Evolutionary conservation across 768 basidiomycete species (phyloP), one percentile per base, ranked within the genome.

Genomic region (Serendipita indica): DNA sequence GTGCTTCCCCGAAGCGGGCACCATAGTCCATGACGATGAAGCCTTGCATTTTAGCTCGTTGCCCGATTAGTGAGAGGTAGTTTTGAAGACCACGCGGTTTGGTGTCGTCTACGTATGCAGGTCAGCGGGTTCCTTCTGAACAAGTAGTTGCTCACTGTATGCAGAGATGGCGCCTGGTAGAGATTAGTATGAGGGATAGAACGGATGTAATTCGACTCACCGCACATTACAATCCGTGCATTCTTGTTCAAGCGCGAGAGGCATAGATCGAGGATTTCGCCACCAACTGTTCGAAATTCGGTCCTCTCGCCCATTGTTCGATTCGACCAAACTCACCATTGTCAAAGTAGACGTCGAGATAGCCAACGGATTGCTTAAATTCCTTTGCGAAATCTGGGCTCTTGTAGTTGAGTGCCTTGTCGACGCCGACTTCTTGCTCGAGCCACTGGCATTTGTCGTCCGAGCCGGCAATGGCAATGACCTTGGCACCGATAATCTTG

Each of bases 351-450:
- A 86, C 84, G 63, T 93, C 87, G n/a, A 90, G 63, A 63, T 82
- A 86, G 2, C 86, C 86, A 45, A 86, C 77, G 13, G 70, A 63
- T 39, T 76, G 71, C 70, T 82, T 87, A 70, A 94, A 82, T 45
- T 92, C 82, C 16, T 78, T 68, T 58, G 69, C 71, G 73, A 91
- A 94, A 14, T 75, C 79, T 27, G 75, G 69, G 65, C 79, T 79
- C 71, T 93, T 98, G 73, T 97, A 97, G 68, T 96, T 87, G 66
- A 96, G 71, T 1, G 84, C 87, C 57, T 77, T 79, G 61, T 90
- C 84, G 41, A 89, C 83, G 16, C 89, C 89, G 5, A 94, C 69
- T 46, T 93, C 88, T 37, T 81, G 76, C 67, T 81, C 77, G n/a
- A 97, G 78, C 83, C 89, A 91, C 3, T 75, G 72, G 66, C 87